Evolutionary conservation across 116 monocot genomes (phyloP).

Genomic region (Papilionanthe hybrid): DNA sequence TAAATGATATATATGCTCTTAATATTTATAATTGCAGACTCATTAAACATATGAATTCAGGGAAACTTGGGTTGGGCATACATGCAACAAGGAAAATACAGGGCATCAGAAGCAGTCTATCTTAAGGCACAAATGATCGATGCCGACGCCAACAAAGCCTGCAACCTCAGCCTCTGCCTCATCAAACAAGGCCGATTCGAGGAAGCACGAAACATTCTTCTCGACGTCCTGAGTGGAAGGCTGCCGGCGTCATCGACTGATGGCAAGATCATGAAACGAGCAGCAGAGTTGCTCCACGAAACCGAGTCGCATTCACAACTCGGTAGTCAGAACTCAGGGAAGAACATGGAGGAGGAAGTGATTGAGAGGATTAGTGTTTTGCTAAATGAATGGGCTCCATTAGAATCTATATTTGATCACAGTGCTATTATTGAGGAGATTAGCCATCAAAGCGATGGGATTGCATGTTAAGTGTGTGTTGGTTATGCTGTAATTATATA

Average conservation of each 20-base stretch:
- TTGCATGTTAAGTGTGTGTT: background rate
- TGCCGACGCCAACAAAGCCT: constrained; percentile 16
- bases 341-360: constrained; percentile 7
- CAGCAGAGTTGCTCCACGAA: constrained; percentile 12
- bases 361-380: constrained; percentile 8
- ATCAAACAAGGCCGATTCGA: constrained; percentile 13
- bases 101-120: constrained; percentile 15
- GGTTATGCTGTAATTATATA: background rate
- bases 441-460: background rate
- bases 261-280: background rate
- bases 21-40: too few species aligned
- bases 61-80: constrained; percentile 25
- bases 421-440: constrained; percentile 11
- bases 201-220: constrained; percentile 10
- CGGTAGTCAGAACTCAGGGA: background rate
- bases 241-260: background rate
- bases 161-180: constrained; percentile 23
- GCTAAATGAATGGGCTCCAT: constrained; percentile 10
- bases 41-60: background rate
- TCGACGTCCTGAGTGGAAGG: constrained; percentile 4
- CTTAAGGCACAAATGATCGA: constrained; percentile 13
- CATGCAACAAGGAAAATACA: constrained; percentile 16
- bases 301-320: background rate
- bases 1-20: too few species aligned
- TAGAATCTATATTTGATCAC: constrained; percentile 8